A percentile compares a stretch with the other conserved stretches of the same genome.
Conservation (phyloP, 2,329 filamentous ascomycete species). For the Xylariaceae sp. region DNA sequence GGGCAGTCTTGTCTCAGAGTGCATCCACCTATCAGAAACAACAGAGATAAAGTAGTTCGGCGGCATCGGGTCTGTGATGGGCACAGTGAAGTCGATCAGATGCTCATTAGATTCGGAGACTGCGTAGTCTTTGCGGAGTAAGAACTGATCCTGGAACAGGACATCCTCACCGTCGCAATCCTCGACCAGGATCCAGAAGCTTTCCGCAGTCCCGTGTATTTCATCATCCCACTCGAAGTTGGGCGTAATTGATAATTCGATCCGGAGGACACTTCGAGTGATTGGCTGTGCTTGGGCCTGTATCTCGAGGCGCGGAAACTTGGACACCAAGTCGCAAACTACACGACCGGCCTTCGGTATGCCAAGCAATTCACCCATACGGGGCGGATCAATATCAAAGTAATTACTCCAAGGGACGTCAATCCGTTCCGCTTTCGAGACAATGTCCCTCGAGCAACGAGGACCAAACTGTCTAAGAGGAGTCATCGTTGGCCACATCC, state of each 20-base stretch:
- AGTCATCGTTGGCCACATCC: constrained; percentile 99
- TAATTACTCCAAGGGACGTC: constrained; percentile 91
- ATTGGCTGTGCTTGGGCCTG: constrained; percentile 93
- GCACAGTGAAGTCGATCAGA: constrained; percentile 90
- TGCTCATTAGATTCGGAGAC: constrained; percentile 84
- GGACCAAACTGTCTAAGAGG: constrained; percentile 81
- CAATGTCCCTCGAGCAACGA: constrained; percentile 72
- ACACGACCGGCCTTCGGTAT: constrained; percentile 81
- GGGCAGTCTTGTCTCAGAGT: constrained; percentile 86
- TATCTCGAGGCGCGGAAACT: constrained; percentile 88
- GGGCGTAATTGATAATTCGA: constrained; percentile 86
- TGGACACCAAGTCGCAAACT: constrained; percentile 80
- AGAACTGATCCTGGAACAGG: constrained; percentile 88
- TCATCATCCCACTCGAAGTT: constrained; percentile 95
- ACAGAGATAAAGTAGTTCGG: constrained; percentile 98
- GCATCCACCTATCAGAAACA: constrained; percentile 96
- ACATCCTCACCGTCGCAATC: constrained; percentile 97
- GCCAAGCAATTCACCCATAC: constrained; percentile 90
- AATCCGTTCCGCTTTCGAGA: constrained; percentile 89
- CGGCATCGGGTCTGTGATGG: constrained; percentile 95
- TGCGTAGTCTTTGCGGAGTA: constrained; percentile 86
- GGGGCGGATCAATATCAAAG: constrained; percentile 91
- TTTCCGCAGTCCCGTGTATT: constrained; percentile 81
- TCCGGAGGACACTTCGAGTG: constrained; percentile 84
- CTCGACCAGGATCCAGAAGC: constrained; percentile 95